Evolutionary conservation across 2,329 filamentous ascomycete species (phyloP).

Genomic region (Grosmannia penicillata): DNA sequence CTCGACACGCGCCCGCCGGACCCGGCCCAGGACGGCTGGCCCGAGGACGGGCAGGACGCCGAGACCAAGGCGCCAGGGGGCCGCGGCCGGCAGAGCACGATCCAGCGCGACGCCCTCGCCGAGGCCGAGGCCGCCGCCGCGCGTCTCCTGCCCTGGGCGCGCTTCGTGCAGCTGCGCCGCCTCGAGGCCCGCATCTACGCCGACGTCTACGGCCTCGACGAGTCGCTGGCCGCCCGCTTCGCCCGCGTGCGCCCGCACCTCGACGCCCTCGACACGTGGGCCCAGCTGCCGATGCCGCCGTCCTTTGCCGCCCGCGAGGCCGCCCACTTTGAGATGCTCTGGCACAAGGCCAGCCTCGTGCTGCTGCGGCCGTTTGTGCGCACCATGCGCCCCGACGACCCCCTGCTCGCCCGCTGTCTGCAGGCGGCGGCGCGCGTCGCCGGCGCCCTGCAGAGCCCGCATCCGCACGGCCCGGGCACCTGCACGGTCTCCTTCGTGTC

Average conservation of each 20-base stretch:
- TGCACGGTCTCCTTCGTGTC: no score
- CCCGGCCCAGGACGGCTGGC: not conserved
- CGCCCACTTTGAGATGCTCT: conserved; percentile 31
- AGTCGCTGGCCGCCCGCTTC: conserved; percentile 24
- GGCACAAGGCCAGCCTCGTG: conserved; percentile 31
- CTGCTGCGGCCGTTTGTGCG: conserved; percentile 35
- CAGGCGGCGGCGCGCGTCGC: conserved; percentile 24
- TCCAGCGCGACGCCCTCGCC: no score
- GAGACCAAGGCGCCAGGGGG: no score
- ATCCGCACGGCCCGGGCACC: conserved; percentile 26
- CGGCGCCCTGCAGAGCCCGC: conserved; percentile 22
- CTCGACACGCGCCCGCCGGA: conserved; percentile 26
- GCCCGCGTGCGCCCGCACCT: conserved; percentile 30
- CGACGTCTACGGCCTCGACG: conserved; percentile 33
- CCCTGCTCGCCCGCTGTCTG: conserved; percentile 27
- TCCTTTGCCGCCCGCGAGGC: not conserved
- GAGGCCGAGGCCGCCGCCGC: no score
- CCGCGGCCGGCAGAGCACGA: no score
- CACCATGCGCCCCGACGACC: conserved; percentile 25
- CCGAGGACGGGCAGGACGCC: not conserved
- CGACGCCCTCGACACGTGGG: conserved; percentile 29
- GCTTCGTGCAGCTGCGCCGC: conserved; percentile 27
- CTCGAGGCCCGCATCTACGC: conserved; percentile 34
- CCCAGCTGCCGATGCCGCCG: not conserved
- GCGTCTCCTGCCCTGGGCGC: not conserved